phyloP scores from a whole-genome alignment of 257 asterid genomes.

The Scutellaria galericulata region DNA sequence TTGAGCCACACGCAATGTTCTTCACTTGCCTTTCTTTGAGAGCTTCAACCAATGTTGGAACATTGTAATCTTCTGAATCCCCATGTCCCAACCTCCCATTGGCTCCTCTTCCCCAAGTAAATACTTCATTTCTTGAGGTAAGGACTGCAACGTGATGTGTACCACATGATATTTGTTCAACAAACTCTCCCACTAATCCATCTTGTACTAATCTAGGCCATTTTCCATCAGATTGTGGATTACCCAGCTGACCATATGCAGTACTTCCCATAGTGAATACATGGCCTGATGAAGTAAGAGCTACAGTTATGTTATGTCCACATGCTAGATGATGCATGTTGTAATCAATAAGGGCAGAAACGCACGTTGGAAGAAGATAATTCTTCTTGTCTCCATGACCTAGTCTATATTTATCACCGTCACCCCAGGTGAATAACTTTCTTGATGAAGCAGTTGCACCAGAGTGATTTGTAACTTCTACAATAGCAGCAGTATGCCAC shows the following conservation, averaged over 20 bases:
- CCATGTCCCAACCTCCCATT: conserved; percentile 98
- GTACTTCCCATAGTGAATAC: conserved; percentile 88
- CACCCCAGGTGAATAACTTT: conserved; percentile 96
- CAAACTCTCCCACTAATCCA: conserved; percentile 79
- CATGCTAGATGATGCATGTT: conserved; percentile 86
- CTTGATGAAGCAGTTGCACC: conserved; percentile 55
- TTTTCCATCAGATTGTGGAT: conserved; percentile 74
- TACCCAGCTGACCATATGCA: conserved; percentile 75
- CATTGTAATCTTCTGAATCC: conserved; percentile 61
- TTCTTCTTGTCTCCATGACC: conserved; percentile 85
- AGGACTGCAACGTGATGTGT: conserved; percentile 78
- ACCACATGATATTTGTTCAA: conserved; percentile 87
- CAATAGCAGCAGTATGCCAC: conserved; percentile 94
- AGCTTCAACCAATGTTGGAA: conserved; percentile 80
- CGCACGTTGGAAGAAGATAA: conserved; percentile 75
- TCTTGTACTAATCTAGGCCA: conserved; percentile 80
- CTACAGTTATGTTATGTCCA: conserved; percentile 71
- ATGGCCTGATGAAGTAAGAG: conserved; percentile 83
- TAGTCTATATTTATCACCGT: conserved; percentile 75
- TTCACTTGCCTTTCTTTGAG: conserved; percentile 77
- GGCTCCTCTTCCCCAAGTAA: conserved; percentile 90
- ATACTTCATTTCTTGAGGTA: conserved; percentile 80
- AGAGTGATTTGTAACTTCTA: conserved; percentile 63
- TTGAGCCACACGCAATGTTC: conserved; percentile 84
- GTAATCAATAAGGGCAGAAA: conserved; percentile 79